Evolutionary conservation across 805 yeast species (phyloP), one percentile per base, ranked within the genome.

Genomic region (Candida ipomoeae): DNA sequence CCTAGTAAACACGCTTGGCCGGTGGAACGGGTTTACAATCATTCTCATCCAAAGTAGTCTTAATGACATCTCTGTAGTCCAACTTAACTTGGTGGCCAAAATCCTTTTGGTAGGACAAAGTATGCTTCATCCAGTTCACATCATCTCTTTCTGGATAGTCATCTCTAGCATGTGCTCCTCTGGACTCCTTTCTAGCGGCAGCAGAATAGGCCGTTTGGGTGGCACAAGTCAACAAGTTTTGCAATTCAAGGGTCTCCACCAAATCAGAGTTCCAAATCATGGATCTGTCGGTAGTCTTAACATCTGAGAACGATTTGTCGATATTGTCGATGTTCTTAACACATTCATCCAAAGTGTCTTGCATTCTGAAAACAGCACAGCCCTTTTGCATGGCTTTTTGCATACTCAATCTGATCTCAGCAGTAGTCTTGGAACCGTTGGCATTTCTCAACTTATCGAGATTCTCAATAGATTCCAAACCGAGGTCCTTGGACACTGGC

Each of bases 131-230:
- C 99, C 99, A 92, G 80, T 90, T 79, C 50, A 68, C 90, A 70
- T 92, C 99, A 68, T 92, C 96, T 83, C 99, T 89, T 56, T 83
- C 84, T 65, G 96, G 97, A 77, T 73, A 91, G 72, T 92, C 99
- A 74, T 92, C 99, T 79, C 98, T 87, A 52, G 99, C 97, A 68
- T 92, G 99, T 45, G 99, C 98, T 77, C 99, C 99, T 79, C 99
- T 89, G 36, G 97, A 90, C 77, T 92, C 99, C 65, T 79, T 85
- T 80, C 99, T 89, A 50, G 89, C 95, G 55, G 94, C 90, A 47
- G 99, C 99, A 55, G 96, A 82, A 58, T 75, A 77, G 33, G 98
- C 98, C 48, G 97, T 91, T 79, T 94, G 99, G 57, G 85, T 83
- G 55, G 98, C 98, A 79, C 97, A 89, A 46, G 98, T 91, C 70